phyloP scores from a whole-genome alignment of 768 basidiomycete genomes.

The Boletus vinaceobasis region DNA sequence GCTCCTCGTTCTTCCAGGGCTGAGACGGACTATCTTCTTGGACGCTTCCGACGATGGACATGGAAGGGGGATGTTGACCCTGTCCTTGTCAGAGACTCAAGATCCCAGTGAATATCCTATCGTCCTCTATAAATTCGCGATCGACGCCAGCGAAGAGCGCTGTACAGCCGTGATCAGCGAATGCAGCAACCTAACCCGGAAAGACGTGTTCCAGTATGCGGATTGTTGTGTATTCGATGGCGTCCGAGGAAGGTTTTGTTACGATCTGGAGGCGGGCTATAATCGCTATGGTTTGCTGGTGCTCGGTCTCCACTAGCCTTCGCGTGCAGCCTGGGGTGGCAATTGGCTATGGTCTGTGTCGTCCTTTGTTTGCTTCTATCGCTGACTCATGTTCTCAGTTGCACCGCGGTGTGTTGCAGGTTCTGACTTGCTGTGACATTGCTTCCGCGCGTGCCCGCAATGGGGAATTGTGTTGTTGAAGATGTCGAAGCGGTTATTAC shows the following conservation, averaged over 20 bases:
- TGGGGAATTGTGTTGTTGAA: neutral
- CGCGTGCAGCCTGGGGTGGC: neutral
- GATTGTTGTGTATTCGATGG: conserved; percentile 14
- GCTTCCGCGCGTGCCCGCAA: neutral
- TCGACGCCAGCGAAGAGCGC: conserved; percentile 18
- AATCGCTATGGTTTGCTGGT: conserved; percentile 11
- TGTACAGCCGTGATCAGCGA: conserved; percentile 14
- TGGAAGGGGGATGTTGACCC: conserved; percentile 15
- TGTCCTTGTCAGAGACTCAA: neutral
- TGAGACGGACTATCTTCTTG: neutral
- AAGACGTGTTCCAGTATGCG: conserved; percentile 4
- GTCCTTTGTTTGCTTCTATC: neutral
- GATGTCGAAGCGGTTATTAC: neutral
- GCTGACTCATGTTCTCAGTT: neutral
- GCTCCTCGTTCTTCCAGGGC: conserved; percentile 18
- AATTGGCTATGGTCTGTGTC: neutral
- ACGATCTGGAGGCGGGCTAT: neutral
- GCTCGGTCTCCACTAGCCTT: conserved; percentile 10
- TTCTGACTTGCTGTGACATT: neutral
- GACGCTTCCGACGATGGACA: conserved; percentile 14
- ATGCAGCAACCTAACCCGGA: conserved; percentile 2
- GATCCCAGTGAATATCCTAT: neutral
- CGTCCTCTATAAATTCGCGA: conserved; percentile 16
- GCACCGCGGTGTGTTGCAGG: neutral
- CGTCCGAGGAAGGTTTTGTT: conserved; percentile 19